Evolutionary conservation across 345 rosid genomes (phyloP).

Genomic region (Populus alba): DNA sequence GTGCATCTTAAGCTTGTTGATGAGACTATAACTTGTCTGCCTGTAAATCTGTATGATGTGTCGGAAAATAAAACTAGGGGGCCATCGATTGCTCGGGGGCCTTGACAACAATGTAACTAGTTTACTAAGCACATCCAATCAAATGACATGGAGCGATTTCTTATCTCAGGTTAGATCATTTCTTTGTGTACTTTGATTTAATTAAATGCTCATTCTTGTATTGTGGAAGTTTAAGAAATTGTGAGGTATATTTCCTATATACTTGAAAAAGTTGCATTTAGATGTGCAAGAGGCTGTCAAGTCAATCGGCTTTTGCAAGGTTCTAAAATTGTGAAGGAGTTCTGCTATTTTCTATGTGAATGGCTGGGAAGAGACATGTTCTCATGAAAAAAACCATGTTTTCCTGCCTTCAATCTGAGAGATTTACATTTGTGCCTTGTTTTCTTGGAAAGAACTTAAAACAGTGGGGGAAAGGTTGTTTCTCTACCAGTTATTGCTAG

Average conservation of each 20-base stretch:
- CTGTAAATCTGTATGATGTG: neutral
- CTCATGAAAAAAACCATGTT: neutral
- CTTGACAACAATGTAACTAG: conserved; percentile 36
- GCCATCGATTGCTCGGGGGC: conserved; percentile 47
- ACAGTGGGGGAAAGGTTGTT: neutral
- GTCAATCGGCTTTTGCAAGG: too few relatives aligned
- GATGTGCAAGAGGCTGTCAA: neutral
- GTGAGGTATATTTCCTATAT: neutral
- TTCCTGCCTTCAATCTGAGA: neutral
- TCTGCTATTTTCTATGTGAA: neutral
- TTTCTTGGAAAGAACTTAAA: neutral
- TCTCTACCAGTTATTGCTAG: neutral
- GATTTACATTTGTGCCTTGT: neutral
- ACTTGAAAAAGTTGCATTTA: neutral
- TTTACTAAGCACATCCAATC: conserved; percentile 28
- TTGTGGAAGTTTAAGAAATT: neutral
- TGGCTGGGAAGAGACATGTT: neutral
- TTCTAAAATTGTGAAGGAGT: too few relatives aligned
- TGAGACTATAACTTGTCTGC: neutral
- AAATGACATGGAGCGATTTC: conserved; percentile 24
- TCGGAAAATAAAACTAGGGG: conserved; percentile 19
- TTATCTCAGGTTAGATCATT: conserved; percentile 42
- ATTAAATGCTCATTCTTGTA: neutral
- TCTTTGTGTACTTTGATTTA: neutral
- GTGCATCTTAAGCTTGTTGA: neutral